Percentiles rank a stretch among this genome's conserved stretches.
phyloP scores from a whole-genome alignment of 495 filamentous ascomycete species.

The Aspergillus baeticus region DNA sequence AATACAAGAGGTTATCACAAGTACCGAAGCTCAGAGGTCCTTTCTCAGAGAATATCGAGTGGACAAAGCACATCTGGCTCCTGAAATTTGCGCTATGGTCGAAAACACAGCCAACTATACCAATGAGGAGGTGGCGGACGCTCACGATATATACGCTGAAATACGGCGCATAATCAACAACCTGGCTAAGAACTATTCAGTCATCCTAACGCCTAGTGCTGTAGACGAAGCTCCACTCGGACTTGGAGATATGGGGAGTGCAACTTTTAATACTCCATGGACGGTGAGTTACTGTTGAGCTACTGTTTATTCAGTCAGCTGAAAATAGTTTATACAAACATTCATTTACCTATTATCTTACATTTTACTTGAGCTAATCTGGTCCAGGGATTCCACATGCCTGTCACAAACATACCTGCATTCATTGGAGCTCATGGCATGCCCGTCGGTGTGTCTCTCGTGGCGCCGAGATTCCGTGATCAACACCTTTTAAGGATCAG shows the following conservation, averaged over 20 bases:
- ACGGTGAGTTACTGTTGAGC: not conserved
- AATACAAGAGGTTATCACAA: not conserved
- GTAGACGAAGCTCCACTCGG: not conserved
- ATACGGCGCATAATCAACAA: not conserved
- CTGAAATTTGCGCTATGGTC: not conserved
- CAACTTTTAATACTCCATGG: not conserved
- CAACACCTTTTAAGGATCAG: not conserved
- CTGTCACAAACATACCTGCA: not conserved
- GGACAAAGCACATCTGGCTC: not conserved
- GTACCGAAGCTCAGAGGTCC: not conserved
- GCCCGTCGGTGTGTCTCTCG: not conserved
- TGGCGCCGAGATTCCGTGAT: not conserved
- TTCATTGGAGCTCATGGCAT: not conserved
- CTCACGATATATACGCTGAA: not conserved
- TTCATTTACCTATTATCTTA: too few species aligned
- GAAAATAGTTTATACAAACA: too few species aligned
- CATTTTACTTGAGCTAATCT: not conserved
- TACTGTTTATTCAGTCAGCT: too few species aligned
- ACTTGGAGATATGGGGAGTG: not conserved
- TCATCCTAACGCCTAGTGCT: not conserved
- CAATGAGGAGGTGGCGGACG: not conserved
- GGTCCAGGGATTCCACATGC: not conserved
- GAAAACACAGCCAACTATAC: not conserved
- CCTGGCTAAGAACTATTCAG: not conserved
- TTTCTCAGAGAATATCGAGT: not conserved